phyloP scores from a whole-genome alignment of 164 flowering plant species.

The Amborella trichopoda region DNA sequence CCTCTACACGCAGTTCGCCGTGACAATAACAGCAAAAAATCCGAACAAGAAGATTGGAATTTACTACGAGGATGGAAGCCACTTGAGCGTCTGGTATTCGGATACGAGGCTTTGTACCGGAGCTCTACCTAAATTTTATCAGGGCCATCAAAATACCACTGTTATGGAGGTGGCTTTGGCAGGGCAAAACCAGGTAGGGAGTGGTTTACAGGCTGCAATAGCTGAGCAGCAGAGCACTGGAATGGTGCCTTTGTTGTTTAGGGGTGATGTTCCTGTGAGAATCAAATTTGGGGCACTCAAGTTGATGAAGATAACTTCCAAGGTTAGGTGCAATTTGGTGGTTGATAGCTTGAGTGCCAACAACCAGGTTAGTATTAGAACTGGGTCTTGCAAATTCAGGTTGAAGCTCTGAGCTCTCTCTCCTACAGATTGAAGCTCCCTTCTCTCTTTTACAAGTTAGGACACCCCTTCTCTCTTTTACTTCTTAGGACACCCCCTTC shows the following conservation, averaged over 20 bases:
- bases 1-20: slow-evolving; percentile 46
- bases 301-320: slow-evolving; percentile 49
- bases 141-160: slow-evolving; percentile 79
- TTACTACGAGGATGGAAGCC: slow-evolving; percentile 59
- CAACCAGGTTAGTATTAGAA: slow-evolving; percentile 28
- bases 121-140: slow-evolving; percentile 65
- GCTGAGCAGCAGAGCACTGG: slow-evolving; percentile 45
- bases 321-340: slow-evolving; percentile 41
- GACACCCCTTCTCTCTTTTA: background rate
- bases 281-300: slow-evolving; percentile 65
- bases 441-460: background rate
- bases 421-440: no score
- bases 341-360: slow-evolving; percentile 37
- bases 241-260: slow-evolving; percentile 41
- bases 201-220: slow-evolving; percentile 19
- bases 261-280: slow-evolving; percentile 55
- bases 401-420: slow-evolving; percentile 31
- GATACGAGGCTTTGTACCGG: slow-evolving; percentile 46
- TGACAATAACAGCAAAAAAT: slow-evolving; percentile 57
- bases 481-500: no score
- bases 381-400: slow-evolving; percentile 47
- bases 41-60: slow-evolving; percentile 86
- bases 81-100: slow-evolving; percentile 37
- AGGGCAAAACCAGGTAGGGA: slow-evolving; percentile 38
- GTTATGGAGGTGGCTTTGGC: slow-evolving; percentile 30